A percentile compares a stretch with the other conserved stretches of the same genome.
Conservation (phyloP, 371 early-diverging fungal species). For the Smittium mucronatum region DNA sequence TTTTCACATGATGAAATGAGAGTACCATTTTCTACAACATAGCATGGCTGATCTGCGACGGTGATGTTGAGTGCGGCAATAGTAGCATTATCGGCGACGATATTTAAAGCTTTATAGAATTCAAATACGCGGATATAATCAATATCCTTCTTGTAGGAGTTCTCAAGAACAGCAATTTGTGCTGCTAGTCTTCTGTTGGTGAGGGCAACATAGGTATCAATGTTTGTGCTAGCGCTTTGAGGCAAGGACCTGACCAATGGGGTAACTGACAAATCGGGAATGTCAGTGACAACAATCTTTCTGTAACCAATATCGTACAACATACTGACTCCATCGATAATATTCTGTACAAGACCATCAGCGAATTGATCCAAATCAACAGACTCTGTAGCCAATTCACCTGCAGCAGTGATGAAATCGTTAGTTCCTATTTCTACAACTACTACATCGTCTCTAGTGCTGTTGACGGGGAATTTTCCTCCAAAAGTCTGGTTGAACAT, state of each 20-base stretch:
- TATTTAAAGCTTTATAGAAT: neutral
- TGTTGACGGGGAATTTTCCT: neutral
- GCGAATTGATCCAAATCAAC: neutral
- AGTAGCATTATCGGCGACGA: neutral
- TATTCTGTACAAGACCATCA: neutral
- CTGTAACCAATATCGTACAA: constrained; percentile 13
- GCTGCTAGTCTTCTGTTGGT: neutral
- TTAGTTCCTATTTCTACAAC: constrained; percentile 19
- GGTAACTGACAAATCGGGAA: constrained; percentile 12
- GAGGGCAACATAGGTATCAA: neutral
- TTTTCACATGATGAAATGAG: constrained; percentile 10
- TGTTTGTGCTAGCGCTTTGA: neutral
- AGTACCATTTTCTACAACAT: neutral
- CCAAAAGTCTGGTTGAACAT: constrained; percentile 7
- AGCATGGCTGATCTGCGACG: neutral
- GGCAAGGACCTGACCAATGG: neutral
- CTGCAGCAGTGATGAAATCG: constrained; percentile 9
- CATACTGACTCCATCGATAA: constrained; percentile 3
- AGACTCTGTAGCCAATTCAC: neutral
- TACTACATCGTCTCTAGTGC: constrained; percentile 10
- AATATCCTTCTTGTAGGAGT: neutral
- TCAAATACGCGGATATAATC: neutral
- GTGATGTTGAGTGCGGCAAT: neutral
- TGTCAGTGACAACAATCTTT: constrained; percentile 14
- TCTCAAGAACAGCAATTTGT: neutral